phyloP scores from a whole-genome alignment of 2,329 filamentous ascomycete species.

The Colletotrichum salicis region DNA sequence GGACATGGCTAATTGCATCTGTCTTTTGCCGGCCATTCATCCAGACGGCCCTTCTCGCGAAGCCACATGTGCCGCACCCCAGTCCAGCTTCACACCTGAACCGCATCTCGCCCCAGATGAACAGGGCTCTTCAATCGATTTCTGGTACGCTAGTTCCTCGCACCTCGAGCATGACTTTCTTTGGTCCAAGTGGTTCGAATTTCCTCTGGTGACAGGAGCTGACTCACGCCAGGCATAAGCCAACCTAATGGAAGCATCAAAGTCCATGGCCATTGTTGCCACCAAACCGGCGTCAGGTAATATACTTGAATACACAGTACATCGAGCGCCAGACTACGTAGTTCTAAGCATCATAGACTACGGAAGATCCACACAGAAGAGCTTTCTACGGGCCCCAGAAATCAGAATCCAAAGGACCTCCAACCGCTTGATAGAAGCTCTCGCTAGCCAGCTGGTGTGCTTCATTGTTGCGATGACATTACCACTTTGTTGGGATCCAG shows the following conservation, averaged over 20 bases:
- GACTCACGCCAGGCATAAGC: conserved; percentile 10
- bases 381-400: no score
- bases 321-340: not conserved
- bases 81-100: conserved; percentile 7
- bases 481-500: not conserved
- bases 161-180: not conserved
- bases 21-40: conserved; percentile 41
- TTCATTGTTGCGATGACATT: not conserved
- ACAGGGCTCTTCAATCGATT: conserved; percentile 11
- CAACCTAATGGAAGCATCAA: not conserved
- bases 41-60: conserved; percentile 39
- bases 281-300: not conserved
- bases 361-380: not conserved
- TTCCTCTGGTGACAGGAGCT: conserved; percentile 23
- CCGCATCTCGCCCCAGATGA: conserved; percentile 14
- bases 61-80: conserved; percentile 23
- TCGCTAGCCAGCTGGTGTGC: not conserved
- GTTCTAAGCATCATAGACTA: not conserved
- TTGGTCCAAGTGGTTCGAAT: not conserved
- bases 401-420: not conserved
- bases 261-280: not conserved
- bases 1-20: conserved; percentile 40
- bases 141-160: conserved; percentile 24
- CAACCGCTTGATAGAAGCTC: not conserved
- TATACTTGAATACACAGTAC: not conserved